Evolutionary conservation across 2,329 filamentous ascomycete genomes (phyloP), one percentile per base, ranked within the genome.

Genomic region (Leptodontidium sp.): DNA sequence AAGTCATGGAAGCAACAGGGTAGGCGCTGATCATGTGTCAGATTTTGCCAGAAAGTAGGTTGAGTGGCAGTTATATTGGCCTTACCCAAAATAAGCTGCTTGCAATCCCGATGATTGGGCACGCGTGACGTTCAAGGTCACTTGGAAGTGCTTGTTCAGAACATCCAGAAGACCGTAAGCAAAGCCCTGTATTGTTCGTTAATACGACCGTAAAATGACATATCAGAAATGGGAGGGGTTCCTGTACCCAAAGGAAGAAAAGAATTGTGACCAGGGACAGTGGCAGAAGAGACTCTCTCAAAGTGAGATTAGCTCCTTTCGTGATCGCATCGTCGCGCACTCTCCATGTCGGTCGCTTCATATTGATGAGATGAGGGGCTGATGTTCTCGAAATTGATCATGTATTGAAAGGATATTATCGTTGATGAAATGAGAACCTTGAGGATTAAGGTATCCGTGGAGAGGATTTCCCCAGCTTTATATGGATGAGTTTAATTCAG

Each of bases 211-310:
- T 45, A 45, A 45, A 45, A 32, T 45, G 40, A 45, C 15, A 64
- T 70, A 50, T 17, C 2, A 50, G 15, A 61, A 49, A 47, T 64
- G 45, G 6, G 15, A 26, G 32, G 14, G 29, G 50, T 12, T 59
- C n/a, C 24, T 59, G 55, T 59, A n/a, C 24, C 55, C 86, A 88
- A 65, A 87, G 78, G 73, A 84, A 84, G 76, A 85, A 85, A 15
- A 85, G 76, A 29, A 83, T 79, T 0, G 84, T 85, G 24, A 85
- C 84, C 32, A 82, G 58, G 15, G 43, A 61, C 12, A 29, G 55
- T 58, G 40, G 40, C 40, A 45, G 40, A 45, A 45, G 40, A 45
- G 40, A 45, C 40, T 45, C 40, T 45, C 40, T 45, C 40, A 45
- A 45, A 45, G 40, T 45, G 40, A 45, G 40, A 45, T 45, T 45